A percentile compares a stretch with the other conserved stretches of the same genome.
Conservation (phyloP, 2,329 filamentous ascomycete genomes). For the Arthrobotrys sinensis region DNA sequence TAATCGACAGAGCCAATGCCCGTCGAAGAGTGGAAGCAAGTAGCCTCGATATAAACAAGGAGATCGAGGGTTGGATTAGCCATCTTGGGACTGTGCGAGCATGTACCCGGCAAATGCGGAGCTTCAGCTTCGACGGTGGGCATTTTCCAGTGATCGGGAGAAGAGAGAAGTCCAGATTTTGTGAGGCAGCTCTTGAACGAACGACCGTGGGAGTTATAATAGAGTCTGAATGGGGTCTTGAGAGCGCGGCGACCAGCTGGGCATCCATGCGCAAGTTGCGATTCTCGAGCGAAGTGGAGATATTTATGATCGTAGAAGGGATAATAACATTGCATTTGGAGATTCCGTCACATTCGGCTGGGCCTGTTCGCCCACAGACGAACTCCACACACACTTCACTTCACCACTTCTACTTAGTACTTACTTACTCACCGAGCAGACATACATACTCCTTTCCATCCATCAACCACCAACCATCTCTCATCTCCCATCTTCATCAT, state of each 20-base stretch:
- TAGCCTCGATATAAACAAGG: constrained; percentile 5
- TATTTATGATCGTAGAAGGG: background rate
- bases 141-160: background rate
- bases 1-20: constrained; percentile 41
- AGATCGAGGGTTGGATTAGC: constrained; percentile 48
- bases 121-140: constrained; percentile 9
- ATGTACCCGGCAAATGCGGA: constrained; percentile 60
- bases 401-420: too few species aligned
- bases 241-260: background rate
- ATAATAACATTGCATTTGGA: background rate
- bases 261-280: background rate
- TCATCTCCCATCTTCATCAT: constrained; percentile 9
- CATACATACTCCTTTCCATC: too few species aligned
- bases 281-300: background rate
- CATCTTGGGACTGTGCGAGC: constrained; percentile 32
- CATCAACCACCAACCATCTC: background rate
- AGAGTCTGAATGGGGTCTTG: background rate
- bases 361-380: background rate
- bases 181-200: too few species aligned
- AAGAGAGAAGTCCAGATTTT: too few species aligned
- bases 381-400: constrained; percentile 14
- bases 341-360: constrained; percentile 7
- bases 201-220: background rate
- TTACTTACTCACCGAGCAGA: too few species aligned
- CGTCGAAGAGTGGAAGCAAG: constrained; percentile 49